Percentiles rank a stretch among this genome's conserved stretches.
phyloP scores from a whole-genome alignment of 495 filamentous ascomycete species.

The Podospora bellae-mahoneyi region DNA sequence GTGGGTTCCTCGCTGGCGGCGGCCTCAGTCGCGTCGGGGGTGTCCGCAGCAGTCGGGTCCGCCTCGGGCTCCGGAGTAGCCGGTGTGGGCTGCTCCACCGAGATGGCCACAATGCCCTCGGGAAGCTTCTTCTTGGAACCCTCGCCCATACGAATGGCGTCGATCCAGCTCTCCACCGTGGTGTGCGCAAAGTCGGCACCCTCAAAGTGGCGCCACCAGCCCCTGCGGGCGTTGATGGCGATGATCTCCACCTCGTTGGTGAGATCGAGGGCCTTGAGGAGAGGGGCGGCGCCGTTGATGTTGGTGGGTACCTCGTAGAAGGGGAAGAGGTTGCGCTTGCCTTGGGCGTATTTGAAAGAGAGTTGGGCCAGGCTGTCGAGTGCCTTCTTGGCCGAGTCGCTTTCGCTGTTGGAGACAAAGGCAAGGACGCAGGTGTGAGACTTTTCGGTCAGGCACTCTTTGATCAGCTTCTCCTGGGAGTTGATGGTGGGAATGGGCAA shows the following conservation, averaged over 20 bases:
- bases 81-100: slow-evolving; percentile 45
- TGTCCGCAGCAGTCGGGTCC: slow-evolving; percentile 29
- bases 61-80: slow-evolving; percentile 41
- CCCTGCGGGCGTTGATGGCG: slow-evolving; percentile 76
- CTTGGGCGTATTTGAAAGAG: slow-evolving; percentile 64
- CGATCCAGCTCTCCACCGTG: slow-evolving; percentile 78
- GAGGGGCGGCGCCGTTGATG: slow-evolving; percentile 53
- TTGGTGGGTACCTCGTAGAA: slow-evolving; percentile 68
- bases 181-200: slow-evolving; percentile 54
- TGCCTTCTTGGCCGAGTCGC: slow-evolving; percentile 54
- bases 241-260: slow-evolving; percentile 60
- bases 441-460: slow-evolving; percentile 70
- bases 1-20: slow-evolving; percentile 24
- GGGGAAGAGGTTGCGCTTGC: slow-evolving; percentile 69
- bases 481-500: slow-evolving; percentile 51
- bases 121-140: slow-evolving; percentile 77
- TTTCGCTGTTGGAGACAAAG: slow-evolving; percentile 58
- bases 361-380: slow-evolving; percentile 69
- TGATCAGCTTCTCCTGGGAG: slow-evolving; percentile 54
- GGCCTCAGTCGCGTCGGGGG: slow-evolving; percentile 40
- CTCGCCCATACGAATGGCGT: slow-evolving; percentile 82
- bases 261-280: slow-evolving; percentile 63
- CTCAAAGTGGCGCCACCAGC: slow-evolving; percentile 77
- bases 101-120: slow-evolving; percentile 62
- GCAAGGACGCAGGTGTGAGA: slow-evolving; percentile 84